These are phyloP conservation scores for Immersiporthe knoxdaviesiana DNA, from an alignment of 2,329 filamentous ascomycete genomes.

Conservation along the genomic window DNA sequence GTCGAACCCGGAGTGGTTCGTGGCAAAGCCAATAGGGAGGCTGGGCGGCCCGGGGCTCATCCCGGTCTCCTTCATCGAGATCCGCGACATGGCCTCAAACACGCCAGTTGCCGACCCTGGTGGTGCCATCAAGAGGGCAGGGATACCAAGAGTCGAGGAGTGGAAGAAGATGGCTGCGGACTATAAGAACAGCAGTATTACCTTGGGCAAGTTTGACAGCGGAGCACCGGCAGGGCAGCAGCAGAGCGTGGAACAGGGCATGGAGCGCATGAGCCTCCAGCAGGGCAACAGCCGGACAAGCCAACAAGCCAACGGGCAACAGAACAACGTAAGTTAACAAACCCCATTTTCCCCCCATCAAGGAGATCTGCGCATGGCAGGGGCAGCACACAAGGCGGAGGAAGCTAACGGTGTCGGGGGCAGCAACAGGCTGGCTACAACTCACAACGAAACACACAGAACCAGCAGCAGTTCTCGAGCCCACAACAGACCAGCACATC, in stretches of 20 bases:
- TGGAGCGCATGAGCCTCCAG: constrained; percentile 79
- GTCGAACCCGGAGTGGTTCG: constrained; percentile 98
- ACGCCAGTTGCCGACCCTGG: constrained; percentile 79
- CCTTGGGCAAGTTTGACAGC: constrained; percentile 84
- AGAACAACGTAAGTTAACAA: constrained; percentile 49
- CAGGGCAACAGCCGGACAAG: constrained; percentile 54
- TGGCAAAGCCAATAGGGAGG: constrained; percentile 97
- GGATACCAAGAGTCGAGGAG: constrained; percentile 93
- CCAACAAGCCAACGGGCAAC: constrained; percentile 49
- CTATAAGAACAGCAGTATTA: constrained; percentile 99
- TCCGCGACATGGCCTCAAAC: constrained; percentile 89
- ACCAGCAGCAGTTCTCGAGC: constrained; percentile 38
- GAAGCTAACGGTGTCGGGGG: constrained; percentile 36
- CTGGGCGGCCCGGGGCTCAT: constrained; percentile 95
- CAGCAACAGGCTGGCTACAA: constrained; percentile 39
- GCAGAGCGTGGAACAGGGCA: constrained; percentile 66
- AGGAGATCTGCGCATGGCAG: background rate
- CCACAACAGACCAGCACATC: constrained; percentile 44
- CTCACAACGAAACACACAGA: constrained; percentile 42
- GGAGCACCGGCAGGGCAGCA: constrained; percentile 47
- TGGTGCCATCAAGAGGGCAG: constrained; percentile 84
- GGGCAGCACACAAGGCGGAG: no score
- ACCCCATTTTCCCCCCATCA: background rate
- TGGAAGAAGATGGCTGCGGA: constrained; percentile 99
- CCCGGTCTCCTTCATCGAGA: constrained; percentile 94